phyloP scores from a whole-genome alignment of 305 asterid genomes.

The Fraxinus paxiana region DNA sequence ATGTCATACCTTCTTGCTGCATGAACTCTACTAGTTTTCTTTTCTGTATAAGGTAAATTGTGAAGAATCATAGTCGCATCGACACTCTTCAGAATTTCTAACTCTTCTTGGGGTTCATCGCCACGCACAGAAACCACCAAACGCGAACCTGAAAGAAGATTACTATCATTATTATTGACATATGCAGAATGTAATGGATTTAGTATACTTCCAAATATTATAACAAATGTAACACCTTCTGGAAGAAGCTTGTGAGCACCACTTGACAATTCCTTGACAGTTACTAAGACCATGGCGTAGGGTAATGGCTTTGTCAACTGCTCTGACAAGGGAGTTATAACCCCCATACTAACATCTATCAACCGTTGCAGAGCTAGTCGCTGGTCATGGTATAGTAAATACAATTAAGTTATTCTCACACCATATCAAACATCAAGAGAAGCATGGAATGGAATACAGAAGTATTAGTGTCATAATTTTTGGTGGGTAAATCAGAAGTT shows the following conservation, averaged over 20 bases:
- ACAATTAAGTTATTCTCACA: slow-evolving; percentile 23
- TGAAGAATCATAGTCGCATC: slow-evolving; percentile 90
- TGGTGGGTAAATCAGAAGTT: not conserved
- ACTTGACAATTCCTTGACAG: slow-evolving; percentile 68
- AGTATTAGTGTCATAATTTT: not conserved
- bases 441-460: not conserved
- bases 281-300: slow-evolving; percentile 69
- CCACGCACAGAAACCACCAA: slow-evolving; percentile 77
- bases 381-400: slow-evolving; percentile 40
- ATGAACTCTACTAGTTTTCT: slow-evolving; percentile 85
- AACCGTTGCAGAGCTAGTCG: slow-evolving; percentile 82
- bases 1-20: slow-evolving; percentile 78
- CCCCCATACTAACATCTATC: slow-evolving; percentile 93
- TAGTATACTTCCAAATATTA: slow-evolving; percentile 2
- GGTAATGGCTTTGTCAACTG: slow-evolving; percentile 89
- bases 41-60: slow-evolving; percentile 66
- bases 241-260: slow-evolving; percentile 91
- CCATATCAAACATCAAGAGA: not conserved
- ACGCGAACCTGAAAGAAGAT: slow-evolving; percentile 61
- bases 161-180: slow-evolving; percentile 5
- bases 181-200: not conserved
- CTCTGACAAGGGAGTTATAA: slow-evolving; percentile 85
- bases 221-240: slow-evolving; percentile 48
- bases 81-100: slow-evolving; percentile 61
- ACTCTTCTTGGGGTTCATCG: slow-evolving; percentile 69